Evolutionary conservation across 345 rosid species (phyloP).

Genomic region (Euclidium syriacum): DNA sequence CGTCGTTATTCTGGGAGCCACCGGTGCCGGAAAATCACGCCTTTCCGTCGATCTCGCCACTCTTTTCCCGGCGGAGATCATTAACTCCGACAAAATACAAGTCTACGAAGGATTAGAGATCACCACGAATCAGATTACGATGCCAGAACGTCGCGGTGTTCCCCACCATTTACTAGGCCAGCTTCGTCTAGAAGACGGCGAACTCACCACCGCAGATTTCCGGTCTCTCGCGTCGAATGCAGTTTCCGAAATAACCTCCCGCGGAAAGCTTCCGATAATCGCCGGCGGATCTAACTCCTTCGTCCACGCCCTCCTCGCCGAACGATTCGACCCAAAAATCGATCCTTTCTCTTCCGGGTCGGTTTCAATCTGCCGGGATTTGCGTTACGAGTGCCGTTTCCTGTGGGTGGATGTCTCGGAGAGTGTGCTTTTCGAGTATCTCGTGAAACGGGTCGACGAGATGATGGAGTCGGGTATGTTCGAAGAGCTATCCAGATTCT

Average conservation of each 20-base stretch:
- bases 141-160: constrained; percentile 49
- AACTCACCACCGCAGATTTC: constrained; percentile 47
- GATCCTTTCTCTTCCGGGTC: constrained; percentile 43
- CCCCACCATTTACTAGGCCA: constrained; percentile 80
- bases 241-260: constrained; percentile 37
- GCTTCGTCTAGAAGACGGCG: constrained; percentile 37
- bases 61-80: constrained; percentile 48
- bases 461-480: constrained; percentile 92
- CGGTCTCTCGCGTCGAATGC: constrained; percentile 46
- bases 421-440: constrained; percentile 56
- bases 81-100: constrained; percentile 93
- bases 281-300: constrained; percentile 95
- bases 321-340: constrained; percentile 43
- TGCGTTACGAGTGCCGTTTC: constrained; percentile 76
- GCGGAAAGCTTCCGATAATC: constrained; percentile 51
- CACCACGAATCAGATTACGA: constrained; percentile 76
- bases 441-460: constrained; percentile 68
- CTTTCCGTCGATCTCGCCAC: constrained; percentile 79
- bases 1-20: constrained; percentile 80
- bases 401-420: constrained; percentile 79
- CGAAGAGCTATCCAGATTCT: constrained; percentile 54
- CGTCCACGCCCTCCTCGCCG: constrained; percentile 60
- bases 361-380: constrained; percentile 30
- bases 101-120: constrained; percentile 68
- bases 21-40: constrained; percentile 75